Percentiles rank a stretch among this genome's conserved stretches.
Evolutionary conservation across 352 stramenopile species (phyloP).

Genomic region (Phytopythium cucurbitacearum): DNA sequence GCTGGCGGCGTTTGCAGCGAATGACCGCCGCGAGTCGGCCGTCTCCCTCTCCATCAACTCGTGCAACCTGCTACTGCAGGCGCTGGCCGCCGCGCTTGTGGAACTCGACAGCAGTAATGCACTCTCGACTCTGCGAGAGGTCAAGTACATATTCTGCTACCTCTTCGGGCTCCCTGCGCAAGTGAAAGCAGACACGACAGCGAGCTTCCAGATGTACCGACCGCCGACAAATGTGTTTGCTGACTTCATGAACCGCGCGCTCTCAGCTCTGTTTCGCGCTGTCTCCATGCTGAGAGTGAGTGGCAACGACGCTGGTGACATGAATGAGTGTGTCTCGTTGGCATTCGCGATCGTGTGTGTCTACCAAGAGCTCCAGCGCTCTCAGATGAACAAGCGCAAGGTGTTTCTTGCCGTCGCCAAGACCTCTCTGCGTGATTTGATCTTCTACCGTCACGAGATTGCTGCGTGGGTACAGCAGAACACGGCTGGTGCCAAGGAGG

Average conservation of each 20-base stretch:
- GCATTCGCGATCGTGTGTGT: slow-evolving; percentile 50
- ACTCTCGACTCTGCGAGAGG: slow-evolving; percentile 36
- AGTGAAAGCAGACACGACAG: slow-evolving; percentile 7
- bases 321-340: slow-evolving; percentile 33
- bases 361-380: slow-evolving; percentile 73
- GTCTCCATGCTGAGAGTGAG: background rate
- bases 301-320: background rate
- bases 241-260: slow-evolving; percentile 55
- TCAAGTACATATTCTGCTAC: slow-evolving; percentile 56
- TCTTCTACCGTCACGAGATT: slow-evolving; percentile 50
- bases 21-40: slow-evolving; percentile 18
- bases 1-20: slow-evolving; percentile 37
- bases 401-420: slow-evolving; percentile 81
- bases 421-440: slow-evolving; percentile 59
- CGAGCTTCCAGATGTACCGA: slow-evolving; percentile 73
- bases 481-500: slow-evolving; percentile 9
- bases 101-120: slow-evolving; percentile 10
- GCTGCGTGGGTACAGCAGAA: slow-evolving; percentile 14
- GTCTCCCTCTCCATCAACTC: slow-evolving; percentile 57
- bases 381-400: slow-evolving; percentile 89
- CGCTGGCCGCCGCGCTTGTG: slow-evolving; percentile 61
- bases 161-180: slow-evolving; percentile 50
- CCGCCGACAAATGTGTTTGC: slow-evolving; percentile 76
- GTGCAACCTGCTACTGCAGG: slow-evolving; percentile 68
- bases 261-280: slow-evolving; percentile 25